Evolutionary conservation across 179 eudicot genomes (phyloP), one percentile per base, ranked within the genome.

Genomic region (Beta corolliflora): DNA sequence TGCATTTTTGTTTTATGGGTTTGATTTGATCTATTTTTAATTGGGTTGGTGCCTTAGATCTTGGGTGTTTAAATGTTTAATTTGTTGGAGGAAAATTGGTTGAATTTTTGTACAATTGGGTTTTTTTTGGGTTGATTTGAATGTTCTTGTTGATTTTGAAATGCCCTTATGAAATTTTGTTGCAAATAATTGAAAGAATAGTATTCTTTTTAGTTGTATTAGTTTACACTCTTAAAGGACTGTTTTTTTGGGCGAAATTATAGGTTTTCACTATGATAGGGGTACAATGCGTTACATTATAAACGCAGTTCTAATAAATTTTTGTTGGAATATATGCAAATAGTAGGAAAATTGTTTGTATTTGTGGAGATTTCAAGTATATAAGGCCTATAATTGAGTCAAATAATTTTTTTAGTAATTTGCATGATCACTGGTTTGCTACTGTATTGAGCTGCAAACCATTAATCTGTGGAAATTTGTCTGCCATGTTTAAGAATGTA

Each of bases 41-140:
- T 18, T 77, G 68, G 66, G 75, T 45, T 77, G 52, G 9, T 50
- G 63, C 3, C 23, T 36, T 63, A 77, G 86, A 84, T 84, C 84
- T 84, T 16, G 46, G 18, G 65, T 48, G 7, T 48, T 48, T 48
- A 5, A 9, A 5, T 48, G 53, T 7, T 58, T 36, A 36, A 36
- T 36, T 36, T 36, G 41, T 29, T 59, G 9, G 68, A 31, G 58
- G 31, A 4, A 44, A 21, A 12, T 54, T 15, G 36, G 18, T 21
- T 21, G 19, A 58, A 13, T n/a, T 58, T 15, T 13, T 19, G n/a
- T 36, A 2, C 3, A 36, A 36, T 2, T 36, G 41, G 41, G 41
- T 2, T 36, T 36, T 36, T 36, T 36, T 36, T 1, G 41, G 41
- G 41, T 36, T 36, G 41, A 36, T 36, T 36, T 36, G 41, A 1